Evolutionary conservation across 345 rosid genomes (phyloP), one percentile per base, ranked within the genome.

Genomic region (Camelina neglecta): DNA sequence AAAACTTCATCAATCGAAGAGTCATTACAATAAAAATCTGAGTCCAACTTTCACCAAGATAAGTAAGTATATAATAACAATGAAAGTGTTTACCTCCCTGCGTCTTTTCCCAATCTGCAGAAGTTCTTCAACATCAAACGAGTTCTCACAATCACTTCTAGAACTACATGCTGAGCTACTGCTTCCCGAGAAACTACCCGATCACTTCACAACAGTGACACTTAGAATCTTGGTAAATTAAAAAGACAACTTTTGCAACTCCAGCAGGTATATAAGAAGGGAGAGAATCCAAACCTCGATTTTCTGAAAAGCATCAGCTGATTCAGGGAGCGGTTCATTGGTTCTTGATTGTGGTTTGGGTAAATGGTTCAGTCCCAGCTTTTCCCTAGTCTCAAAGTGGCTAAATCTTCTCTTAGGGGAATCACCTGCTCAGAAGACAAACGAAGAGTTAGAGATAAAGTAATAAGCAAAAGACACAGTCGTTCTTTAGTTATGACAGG

Each of bases 321-420:
- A 63, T 76, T 89, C 93, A 21, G 88, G 79, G 7, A 75, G 79
- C 0, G 81, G 84, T 15, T 68, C 73, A 60, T 31, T 69, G 10
- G 75, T 68, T 64, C 74, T 83, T 29, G 87, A 65, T 12, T 54
- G 81, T 64, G 79, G 85, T 70, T 75, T 83, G 33, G 84, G 74
- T 26, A 79, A 69, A 73, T 79, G 67, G 76, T 81, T 84, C 84
- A 95, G 55, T 5, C 96, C 99, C 80, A 90, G 80, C 76, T 88
- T 95, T 81, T 90, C 92, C 74, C 88, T 86, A 62, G 86, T 86
- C 75, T 89, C 90, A 38, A 86, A 64, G 65, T 84, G 82, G 85
- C 64, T 72, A 83, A 84, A 87, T 61, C 83, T 88, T 73, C 85
- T 82, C 72, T 80, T 81, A 4, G 86, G 80, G 31, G 74, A 45